Conservation (phyloP, 805 yeast genomes). For the Starmerella vaccinii region DNA sequence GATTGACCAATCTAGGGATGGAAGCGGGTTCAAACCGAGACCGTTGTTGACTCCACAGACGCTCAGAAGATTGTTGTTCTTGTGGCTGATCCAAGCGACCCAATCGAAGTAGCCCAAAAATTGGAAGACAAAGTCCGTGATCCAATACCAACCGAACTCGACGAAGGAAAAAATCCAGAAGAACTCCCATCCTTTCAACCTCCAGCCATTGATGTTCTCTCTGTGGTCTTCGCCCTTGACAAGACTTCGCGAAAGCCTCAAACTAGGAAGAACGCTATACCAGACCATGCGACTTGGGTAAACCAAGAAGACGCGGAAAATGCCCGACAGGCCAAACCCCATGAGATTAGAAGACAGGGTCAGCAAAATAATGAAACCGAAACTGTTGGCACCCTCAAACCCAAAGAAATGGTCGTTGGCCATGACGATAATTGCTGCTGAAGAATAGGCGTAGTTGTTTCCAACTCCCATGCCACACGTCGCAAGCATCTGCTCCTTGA, state of each 20-base stretch:
- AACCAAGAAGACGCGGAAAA: constrained; percentile 47
- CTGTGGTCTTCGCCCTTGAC: constrained; percentile 33
- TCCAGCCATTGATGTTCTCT: constrained; percentile 49
- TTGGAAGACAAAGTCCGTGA: constrained; percentile 47
- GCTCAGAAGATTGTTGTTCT: constrained; percentile 39
- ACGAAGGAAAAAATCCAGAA: constrained; percentile 42
- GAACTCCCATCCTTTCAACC: constrained; percentile 40
- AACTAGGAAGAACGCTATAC: constrained; percentile 43
- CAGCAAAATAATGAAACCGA: constrained; percentile 47
- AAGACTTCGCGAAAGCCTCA: constrained; percentile 43
- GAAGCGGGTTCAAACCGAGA: constrained; percentile 44
- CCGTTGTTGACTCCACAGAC: constrained; percentile 41
- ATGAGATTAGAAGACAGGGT: constrained; percentile 47
- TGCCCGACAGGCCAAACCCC: constrained; percentile 58
- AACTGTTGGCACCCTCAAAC: constrained; percentile 20
- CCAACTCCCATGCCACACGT: constrained; percentile 23
- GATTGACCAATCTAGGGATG: constrained; percentile 37
- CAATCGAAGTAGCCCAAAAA: constrained; percentile 54
- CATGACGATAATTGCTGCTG: constrained; percentile 29
- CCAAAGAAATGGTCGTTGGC: constrained; percentile 24
- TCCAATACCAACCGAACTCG: constrained; percentile 25
- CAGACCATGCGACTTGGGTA: constrained; percentile 45
- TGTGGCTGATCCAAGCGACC: constrained; percentile 50
- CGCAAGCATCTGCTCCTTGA: constrained; percentile 19
- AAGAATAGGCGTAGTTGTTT: constrained; percentile 21